phyloP scores from a whole-genome alignment of 371 early-diverging fungal species.

The Capillidium rhysosporum region DNA sequence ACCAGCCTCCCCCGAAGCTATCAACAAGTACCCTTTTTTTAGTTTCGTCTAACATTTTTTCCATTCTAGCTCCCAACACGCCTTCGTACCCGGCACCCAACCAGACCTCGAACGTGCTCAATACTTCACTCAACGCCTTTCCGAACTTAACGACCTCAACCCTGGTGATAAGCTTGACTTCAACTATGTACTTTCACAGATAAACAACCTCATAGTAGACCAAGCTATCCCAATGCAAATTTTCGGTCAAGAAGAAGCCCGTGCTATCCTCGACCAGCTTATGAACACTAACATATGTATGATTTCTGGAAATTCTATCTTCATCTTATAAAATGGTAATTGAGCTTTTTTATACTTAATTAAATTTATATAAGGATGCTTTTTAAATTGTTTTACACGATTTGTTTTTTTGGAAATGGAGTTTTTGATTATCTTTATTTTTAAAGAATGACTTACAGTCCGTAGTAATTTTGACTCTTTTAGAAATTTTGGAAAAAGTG shows the following conservation, averaged over 20 bases:
- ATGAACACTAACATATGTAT: conserved; percentile 43
- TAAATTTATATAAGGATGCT: no score
- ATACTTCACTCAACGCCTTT: neutral
- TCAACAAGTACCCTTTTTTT: neutral
- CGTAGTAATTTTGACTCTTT: no score
- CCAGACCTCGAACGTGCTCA: neutral
- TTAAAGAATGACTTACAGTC: no score
- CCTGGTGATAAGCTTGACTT: conserved; percentile 14
- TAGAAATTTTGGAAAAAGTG: no score
- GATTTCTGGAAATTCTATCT: conserved; percentile 38
- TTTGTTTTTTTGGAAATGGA: no score
- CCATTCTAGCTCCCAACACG: neutral
- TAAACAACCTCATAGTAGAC: conserved; percentile 19
- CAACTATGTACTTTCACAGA: conserved; percentile 17
- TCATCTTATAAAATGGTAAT: conserved; percentile 45
- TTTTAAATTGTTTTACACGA: no score
- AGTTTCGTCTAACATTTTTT: neutral
- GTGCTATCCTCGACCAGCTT: conserved; percentile 28
- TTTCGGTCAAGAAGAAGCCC: conserved; percentile 22
- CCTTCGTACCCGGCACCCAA: neutral
- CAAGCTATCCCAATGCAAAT: conserved; percentile 3
- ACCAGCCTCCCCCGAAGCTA: no score
- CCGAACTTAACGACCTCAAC: neutral
- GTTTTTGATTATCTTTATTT: no score
- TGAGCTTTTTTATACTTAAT: no score